These are phyloP conservation scores for Vigna angularis DNA, from an alignment of 306 rosid species.

Conservation along the genomic window DNA sequence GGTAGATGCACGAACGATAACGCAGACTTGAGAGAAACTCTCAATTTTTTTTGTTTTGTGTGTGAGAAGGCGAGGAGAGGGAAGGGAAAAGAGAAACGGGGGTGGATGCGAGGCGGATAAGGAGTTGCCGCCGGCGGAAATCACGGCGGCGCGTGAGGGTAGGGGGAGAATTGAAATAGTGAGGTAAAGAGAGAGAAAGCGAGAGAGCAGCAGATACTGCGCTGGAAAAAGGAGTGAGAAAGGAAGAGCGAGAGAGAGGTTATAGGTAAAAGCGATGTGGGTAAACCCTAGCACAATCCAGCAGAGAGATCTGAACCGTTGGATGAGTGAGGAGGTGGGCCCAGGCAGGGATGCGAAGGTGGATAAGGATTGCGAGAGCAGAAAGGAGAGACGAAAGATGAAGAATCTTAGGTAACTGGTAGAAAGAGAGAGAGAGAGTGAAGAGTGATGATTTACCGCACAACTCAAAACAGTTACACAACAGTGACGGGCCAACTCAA, in stretches of 20 bases:
- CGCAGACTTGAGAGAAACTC: not conserved
- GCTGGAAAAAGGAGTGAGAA: constrained; percentile 32
- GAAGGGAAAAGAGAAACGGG: constrained; percentile 61
- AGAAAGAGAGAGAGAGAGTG: not conserved
- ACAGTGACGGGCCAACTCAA: not conserved
- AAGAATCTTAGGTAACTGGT: constrained; percentile 18
- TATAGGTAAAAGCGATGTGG: constrained; percentile 33
- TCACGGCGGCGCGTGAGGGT: constrained; percentile 59
- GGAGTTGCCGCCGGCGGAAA: constrained; percentile 55
- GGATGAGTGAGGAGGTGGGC: constrained; percentile 43
- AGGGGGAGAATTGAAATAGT: not conserved
- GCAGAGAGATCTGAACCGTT: constrained; percentile 51
- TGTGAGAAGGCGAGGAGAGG: constrained; percentile 83
- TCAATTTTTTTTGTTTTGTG: constrained; percentile 1
- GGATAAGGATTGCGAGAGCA: constrained; percentile 37
- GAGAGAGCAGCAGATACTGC: constrained; percentile 62
- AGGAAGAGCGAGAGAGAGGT: constrained; percentile 17
- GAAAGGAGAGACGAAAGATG: not conserved
- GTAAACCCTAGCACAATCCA: constrained; percentile 62
- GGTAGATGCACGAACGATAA: constrained; percentile 21
- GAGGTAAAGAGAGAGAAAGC: not conserved
- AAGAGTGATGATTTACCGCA: not conserved
- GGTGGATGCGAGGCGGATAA: constrained; percentile 58
- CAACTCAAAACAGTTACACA: not conserved
- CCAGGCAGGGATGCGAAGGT: constrained; percentile 26